Evolutionary conservation across 345 rosid species (phyloP).

Genomic region (Populus nigra): DNA sequence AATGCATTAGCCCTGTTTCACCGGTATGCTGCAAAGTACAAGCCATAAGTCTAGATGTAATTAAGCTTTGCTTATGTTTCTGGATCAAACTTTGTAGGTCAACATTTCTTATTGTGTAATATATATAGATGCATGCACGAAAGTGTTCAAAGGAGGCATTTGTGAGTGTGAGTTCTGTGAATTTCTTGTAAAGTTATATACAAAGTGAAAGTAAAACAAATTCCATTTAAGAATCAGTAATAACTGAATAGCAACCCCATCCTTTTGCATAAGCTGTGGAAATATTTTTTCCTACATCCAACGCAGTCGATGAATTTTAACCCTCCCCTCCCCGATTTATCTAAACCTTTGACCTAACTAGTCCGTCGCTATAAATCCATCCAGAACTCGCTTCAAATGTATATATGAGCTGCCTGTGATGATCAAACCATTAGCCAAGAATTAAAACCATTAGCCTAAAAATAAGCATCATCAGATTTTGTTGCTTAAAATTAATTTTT

Average conservation of each 20-base stretch:
- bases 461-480: too few species aligned
- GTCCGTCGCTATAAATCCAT: too few species aligned
- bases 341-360: too few species aligned
- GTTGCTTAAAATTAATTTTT: too few species aligned
- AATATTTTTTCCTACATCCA: neutral
- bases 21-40: slow-evolving; percentile 46
- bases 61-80: neutral
- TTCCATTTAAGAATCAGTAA: neutral
- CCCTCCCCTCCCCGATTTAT: too few species aligned
- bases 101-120: neutral
- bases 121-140: too few species aligned
- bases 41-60: slow-evolving; percentile 22
- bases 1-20: slow-evolving; percentile 78
- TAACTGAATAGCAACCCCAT: neutral
- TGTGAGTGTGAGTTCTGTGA: neutral
- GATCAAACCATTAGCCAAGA: too few species aligned
- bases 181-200: neutral
- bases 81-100: neutral
- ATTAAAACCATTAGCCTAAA: too few species aligned
- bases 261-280: neutral
- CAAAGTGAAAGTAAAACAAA: neutral
- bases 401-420: too few species aligned
- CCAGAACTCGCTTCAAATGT: too few species aligned
- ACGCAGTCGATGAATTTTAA: neutral
- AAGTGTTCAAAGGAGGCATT: too few species aligned